phyloP scores from a whole-genome alignment of 2,329 filamentous ascomycete species.

The Chrysoporthe cubensis region DNA sequence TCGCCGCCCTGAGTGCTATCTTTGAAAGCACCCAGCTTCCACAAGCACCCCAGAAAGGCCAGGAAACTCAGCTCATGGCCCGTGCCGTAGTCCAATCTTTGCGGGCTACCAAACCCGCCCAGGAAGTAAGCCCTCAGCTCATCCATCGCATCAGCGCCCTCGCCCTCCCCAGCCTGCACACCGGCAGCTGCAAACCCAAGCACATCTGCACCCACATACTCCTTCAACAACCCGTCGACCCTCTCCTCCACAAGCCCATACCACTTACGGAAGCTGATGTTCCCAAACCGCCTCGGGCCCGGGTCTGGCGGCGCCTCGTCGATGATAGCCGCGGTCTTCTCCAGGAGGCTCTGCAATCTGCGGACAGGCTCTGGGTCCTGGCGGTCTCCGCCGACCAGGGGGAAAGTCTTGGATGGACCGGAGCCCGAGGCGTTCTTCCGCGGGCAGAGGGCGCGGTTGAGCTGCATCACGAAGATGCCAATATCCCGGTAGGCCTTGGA shows the following conservation, averaged over 20 bases:
- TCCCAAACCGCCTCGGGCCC: conserved; percentile 88
- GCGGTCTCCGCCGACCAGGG: conserved; percentile 44
- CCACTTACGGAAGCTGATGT: conserved; percentile 89
- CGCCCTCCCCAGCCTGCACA: conserved; percentile 18
- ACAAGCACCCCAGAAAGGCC: conserved; percentile 86
- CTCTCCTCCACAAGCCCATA: conserved; percentile 68
- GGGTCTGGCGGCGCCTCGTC: conserved; percentile 81
- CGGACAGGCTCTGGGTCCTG: conserved; percentile 60
- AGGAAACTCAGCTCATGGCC: conserved; percentile 95
- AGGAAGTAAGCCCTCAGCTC: conserved; percentile 82
- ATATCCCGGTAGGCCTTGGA: conserved; percentile 87
- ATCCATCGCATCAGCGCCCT: conserved; percentile 39
- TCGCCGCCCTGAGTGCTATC: conserved; percentile 55
- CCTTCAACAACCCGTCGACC: conserved; percentile 58
- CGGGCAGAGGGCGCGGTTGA: conserved; percentile 86
- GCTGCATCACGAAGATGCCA: conserved; percentile 82
- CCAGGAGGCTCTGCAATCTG: conserved; percentile 68
- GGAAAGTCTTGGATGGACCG: conserved; percentile 50
- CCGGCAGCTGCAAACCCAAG: conserved; percentile 33
- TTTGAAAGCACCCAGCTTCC: conserved; percentile 84
- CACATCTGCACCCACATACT: conserved; percentile 53
- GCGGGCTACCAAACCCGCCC: conserved; percentile 84
- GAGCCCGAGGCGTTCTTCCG: conserved; percentile 48
- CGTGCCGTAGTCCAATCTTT: conserved; percentile 92
- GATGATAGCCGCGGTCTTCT: conserved; percentile 67